These are phyloP conservation scores for Fusarium robinianum DNA, from an alignment of 2,329 filamentous ascomycete genomes.

Conservation along the genomic window DNA sequence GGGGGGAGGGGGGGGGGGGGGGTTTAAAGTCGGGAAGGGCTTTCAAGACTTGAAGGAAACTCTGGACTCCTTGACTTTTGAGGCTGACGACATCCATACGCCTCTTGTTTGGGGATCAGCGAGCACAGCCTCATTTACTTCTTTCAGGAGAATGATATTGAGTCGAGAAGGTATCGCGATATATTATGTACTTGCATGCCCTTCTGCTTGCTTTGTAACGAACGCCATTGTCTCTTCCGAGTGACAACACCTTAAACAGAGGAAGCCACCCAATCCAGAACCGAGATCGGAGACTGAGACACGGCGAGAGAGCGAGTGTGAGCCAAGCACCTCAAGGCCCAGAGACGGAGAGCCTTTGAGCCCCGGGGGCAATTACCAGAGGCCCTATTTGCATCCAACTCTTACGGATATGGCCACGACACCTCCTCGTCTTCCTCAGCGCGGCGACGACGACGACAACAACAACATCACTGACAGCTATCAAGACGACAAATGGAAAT, in stretches of 20 bases:
- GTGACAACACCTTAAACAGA: no score
- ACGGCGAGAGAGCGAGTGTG: no score
- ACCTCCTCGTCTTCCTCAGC: conserved; percentile 1
- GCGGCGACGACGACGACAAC: conserved; percentile 5
- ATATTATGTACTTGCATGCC: no score
- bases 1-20: no score
- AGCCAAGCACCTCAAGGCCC: no score
- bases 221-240: no score
- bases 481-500: conserved; percentile 36
- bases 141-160: conserved; percentile 9
- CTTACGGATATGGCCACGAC: conserved; percentile 19
- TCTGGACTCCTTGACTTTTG: conserved; percentile 18
- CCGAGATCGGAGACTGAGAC: no score
- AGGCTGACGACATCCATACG: conserved; percentile 21
- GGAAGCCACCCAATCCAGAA: no score
- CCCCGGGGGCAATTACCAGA: no score
- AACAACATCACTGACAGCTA: conserved; percentile 14
- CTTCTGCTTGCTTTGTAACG: conserved; percentile 2
- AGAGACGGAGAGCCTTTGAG: no score
- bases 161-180: background rate
- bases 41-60: conserved; percentile 9
- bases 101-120: conserved; percentile 13
- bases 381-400: no score
- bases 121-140: conserved; percentile 17
- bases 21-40: no score